Conservation (phyloP, 345 rosid species). For the Combretum micranthum region DNA sequence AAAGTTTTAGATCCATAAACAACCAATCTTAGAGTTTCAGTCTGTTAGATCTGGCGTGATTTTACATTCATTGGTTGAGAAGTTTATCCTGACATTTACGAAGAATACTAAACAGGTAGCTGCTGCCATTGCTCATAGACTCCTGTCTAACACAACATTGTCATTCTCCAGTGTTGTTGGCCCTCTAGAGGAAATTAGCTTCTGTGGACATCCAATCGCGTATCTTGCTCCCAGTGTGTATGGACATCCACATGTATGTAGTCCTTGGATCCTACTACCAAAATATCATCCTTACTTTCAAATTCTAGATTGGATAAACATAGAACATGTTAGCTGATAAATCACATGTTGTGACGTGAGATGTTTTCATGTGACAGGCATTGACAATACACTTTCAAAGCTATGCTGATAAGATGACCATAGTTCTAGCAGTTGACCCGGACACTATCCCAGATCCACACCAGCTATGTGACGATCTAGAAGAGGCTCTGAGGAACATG, state of each 20-base stretch:
- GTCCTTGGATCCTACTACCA: neutral
- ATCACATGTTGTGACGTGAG: too few species aligned
- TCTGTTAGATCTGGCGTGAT: neutral
- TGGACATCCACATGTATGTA: slow-evolving; percentile 57
- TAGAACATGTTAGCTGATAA: too few species aligned
- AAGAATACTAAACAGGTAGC: slow-evolving; percentile 18
- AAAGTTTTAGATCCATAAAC: neutral
- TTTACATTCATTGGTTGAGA: too few species aligned
- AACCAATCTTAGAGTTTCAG: neutral
- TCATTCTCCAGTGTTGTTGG: slow-evolving; percentile 56
- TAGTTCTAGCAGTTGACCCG: slow-evolving; percentile 60
- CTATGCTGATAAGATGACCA: slow-evolving; percentile 55
- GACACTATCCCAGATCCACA: slow-evolving; percentile 64
- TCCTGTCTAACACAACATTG: slow-evolving; percentile 40
- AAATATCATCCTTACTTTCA: neutral
- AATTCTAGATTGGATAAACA: neutral
- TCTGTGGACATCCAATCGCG: slow-evolving; percentile 52
- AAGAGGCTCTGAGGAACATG: slow-evolving; percentile 42
- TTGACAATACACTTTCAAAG: slow-evolving; percentile 82
- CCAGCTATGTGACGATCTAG: slow-evolving; percentile 42
- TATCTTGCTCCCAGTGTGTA: slow-evolving; percentile 58
- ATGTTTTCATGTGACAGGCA: slow-evolving; percentile 31
- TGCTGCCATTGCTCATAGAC: slow-evolving; percentile 22
- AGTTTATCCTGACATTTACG: too few species aligned
- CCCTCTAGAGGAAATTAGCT: slow-evolving; percentile 53